Percentiles rank a stretch among this genome's conserved stretches.
Conservation (phyloP, 2,329 filamentous ascomycete species). For the Aureobasidium sp. region DNA sequence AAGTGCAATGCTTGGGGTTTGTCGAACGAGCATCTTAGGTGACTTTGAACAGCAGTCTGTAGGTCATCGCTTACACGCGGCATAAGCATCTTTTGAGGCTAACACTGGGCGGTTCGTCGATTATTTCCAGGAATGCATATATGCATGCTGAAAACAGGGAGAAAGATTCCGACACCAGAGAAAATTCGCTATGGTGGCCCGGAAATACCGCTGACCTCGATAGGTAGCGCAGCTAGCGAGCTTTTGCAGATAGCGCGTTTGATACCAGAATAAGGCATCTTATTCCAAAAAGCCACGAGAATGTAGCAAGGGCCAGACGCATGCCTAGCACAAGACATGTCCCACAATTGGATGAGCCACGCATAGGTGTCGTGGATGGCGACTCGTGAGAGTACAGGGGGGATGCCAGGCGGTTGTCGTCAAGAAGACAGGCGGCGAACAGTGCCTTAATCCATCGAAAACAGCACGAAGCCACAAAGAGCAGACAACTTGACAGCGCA, state of each 20-base stretch:
- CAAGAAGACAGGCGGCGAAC: background rate
- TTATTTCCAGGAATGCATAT: background rate
- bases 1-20: background rate
- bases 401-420: background rate
- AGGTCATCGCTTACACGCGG: background rate
- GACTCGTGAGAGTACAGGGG: background rate
- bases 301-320: background rate
- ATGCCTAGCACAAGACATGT: background rate
- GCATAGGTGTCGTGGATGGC: background rate
- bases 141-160: background rate
- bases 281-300: background rate
- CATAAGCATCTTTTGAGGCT: background rate
- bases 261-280: background rate
- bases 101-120: background rate
- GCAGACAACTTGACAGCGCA: conserved; percentile 5
- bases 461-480: conserved; percentile 2
- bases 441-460: background rate
- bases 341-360: background rate
- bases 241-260: background rate
- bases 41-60: too few relatives aligned
- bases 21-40: background rate
- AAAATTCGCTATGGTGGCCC: background rate
- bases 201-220: background rate
- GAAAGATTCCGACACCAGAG: background rate
- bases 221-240: background rate